Conservation (phyloP, 768 basidiomycete genomes). For the Arthromyces matolae region DNA sequence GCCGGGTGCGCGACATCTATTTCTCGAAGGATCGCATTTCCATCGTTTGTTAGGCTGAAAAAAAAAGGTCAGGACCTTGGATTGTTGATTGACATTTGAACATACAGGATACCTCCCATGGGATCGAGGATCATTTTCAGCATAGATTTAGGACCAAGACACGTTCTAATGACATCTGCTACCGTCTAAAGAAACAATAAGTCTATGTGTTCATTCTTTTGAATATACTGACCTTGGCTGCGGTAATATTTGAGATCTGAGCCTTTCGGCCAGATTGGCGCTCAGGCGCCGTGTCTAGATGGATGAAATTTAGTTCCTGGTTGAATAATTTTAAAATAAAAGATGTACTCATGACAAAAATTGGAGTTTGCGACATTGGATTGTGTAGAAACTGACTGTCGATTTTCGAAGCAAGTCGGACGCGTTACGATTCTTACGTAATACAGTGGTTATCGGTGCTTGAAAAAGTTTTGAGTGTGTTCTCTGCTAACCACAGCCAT, state of each 20-base stretch:
- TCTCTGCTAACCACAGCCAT: too few relatives aligned
- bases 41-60: constrained; percentile 89
- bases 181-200: constrained; percentile 61
- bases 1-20: constrained; percentile 99
- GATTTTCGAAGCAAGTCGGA: constrained; percentile 7
- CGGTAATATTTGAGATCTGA: constrained; percentile 94
- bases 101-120: constrained; percentile 97
- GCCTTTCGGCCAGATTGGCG: constrained; percentile 93
- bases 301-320: constrained; percentile 3
- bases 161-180: constrained; percentile 96
- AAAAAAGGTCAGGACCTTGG: background rate
- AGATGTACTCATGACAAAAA: constrained; percentile 84
- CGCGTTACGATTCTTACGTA: constrained; percentile 12
- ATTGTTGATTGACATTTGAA: constrained; percentile 12
- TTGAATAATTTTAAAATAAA: too few relatives aligned
- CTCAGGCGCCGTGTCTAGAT: constrained; percentile 90
- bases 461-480: constrained; percentile 15
- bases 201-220: background rate
- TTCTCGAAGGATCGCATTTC: constrained; percentile 97
- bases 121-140: constrained; percentile 99
- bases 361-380: constrained; percentile 64
- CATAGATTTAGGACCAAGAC: constrained; percentile 97
- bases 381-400: background rate
- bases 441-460: background rate
- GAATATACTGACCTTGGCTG: constrained; percentile 74